Percentiles rank a stretch among this genome's conserved stretches.
Evolutionary conservation across 345 rosid species (phyloP).

Genomic region (Psidium friedrichsthalianum): DNA sequence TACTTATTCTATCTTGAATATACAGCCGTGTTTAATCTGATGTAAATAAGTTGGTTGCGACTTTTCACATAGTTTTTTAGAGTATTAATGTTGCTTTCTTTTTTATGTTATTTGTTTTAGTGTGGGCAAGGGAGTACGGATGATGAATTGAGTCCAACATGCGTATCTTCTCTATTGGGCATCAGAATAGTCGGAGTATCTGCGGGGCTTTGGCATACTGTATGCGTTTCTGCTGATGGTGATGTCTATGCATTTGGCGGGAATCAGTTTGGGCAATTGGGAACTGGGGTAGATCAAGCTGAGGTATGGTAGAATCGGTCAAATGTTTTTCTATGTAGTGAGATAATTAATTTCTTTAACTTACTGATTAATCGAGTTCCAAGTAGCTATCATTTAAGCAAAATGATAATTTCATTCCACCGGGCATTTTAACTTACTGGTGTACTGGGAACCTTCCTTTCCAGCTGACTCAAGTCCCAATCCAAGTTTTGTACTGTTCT

Average conservation of each 20-base stretch:
- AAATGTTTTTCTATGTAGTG: background rate
- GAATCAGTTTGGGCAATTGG: slow-evolving; percentile 97
- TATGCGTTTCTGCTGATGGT: slow-evolving; percentile 81
- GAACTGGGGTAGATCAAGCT: slow-evolving; percentile 92
- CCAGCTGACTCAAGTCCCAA: background rate
- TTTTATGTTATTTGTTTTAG: slow-evolving; percentile 25
- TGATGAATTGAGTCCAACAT: slow-evolving; percentile 80
- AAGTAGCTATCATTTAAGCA: background rate
- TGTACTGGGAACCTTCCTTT: background rate
- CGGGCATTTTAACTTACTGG: background rate
- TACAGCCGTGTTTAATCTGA: background rate
- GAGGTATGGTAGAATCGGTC: slow-evolving; percentile 42
- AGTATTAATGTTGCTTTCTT: slow-evolving; percentile 3
- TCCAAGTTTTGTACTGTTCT: background rate
- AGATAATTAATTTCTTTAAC: background rate
- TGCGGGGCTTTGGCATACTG: slow-evolving; percentile 94
- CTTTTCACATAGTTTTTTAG: background rate
- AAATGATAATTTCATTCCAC: background rate
- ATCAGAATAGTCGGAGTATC: slow-evolving; percentile 63
- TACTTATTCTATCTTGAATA: slow-evolving; percentile 8
- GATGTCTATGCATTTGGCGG: slow-evolving; percentile 93
- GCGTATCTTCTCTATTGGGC: slow-evolving; percentile 86
- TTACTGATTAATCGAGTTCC: background rate
- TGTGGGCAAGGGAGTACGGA: slow-evolving; percentile 98
- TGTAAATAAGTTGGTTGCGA: background rate